Base-by-base conservation (phyloP, 495 filamentous ascomycete genomes). In the Podospora appendiculata region DNA sequence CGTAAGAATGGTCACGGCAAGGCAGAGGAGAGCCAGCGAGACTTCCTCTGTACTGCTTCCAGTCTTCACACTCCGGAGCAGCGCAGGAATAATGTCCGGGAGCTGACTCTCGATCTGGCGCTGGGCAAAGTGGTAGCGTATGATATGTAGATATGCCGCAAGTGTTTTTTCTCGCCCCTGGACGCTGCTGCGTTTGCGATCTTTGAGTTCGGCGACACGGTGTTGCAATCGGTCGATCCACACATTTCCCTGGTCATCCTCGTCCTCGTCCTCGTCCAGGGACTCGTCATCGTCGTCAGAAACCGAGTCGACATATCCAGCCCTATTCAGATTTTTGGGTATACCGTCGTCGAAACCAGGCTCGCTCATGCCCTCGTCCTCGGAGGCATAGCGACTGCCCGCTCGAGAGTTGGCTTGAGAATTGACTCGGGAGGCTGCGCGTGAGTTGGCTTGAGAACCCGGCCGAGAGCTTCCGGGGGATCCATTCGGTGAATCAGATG, bases 121-220 rank as follows among this genome's bases (percentile, higher is more conserved):
- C 33, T 79, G 74, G 0, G 82, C 80, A 61, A 84, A 92, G 57
- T 88, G 87, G 47, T 82, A 79, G 55, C 83, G 89, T 36, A 92
- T 70, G 17, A 92, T 74, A 48, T 86, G 82, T 18, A 78, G 78
- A 66, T 89, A 96, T 34, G 75, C 77, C 13, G 73, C 71, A 47
- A 94, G 73, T 17, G 81, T 80, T 46, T 82, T 78, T 61, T 95
- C 92, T 33, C 92, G 82, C 12, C 87, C 85, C 57, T 88, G 81
- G n/a, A 79, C 78, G 51, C 25, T 25, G 25, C 84, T 90, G 50
- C 86, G 81, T 75, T 96, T 98, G 57, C 89, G 83, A 58, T 96
- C 88, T 18, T 89, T 71, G 17, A 96, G 83, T 61, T 92, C 88
- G 48, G 86, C 75, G 45, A 96, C 82, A n/a, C 82, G 79, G 58